Evolutionary conservation across 83 land plant genomes (phyloP), one percentile per base, ranked within the genome.

Genomic region (Thuja plicata): DNA sequence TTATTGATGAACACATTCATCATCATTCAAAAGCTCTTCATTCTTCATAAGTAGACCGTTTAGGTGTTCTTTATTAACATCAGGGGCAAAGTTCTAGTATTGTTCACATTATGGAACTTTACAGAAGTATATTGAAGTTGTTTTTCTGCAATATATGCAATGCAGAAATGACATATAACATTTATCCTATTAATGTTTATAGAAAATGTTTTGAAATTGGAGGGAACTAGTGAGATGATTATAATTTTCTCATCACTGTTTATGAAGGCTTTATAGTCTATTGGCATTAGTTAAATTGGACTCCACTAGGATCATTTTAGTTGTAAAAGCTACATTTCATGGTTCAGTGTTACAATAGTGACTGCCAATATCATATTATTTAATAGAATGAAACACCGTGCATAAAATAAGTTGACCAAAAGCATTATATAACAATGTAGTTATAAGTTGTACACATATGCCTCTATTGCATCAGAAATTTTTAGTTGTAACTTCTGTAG

Each of bases 1-100:
- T 98, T 90, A 94, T 98, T 9, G 98, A 96, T 50, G 98, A 98
- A 46, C 99, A 98, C 94, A 96, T 98, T 87, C 87, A 93, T 37
- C 95, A 96, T 89, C 99, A 98, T 91, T 93, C 97, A 17, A 92
- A 95, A 91, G 97, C 97, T 85, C 95, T 98, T 86, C 74, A 32
- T 38, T 0, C 45, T 78, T 78, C 43, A 38, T 78, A 78, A 40
- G 24, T 43, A 38, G 82, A 45, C 34, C 13, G 55, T 74, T 78
- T 34, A 38, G 17, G 8, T 78, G 41, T 78, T 35, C 19, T 19
- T 78, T 78, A 38, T 17, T 78, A 13, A 38, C 45, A 17, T 38
- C 5, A 50, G 54, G 27, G 0, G 43, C 43, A 6, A 12, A 38
- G 82, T 78, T 78, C 82, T 35, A 78, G 82, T 78, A 78, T 5